Base-by-base conservation (phyloP, 1,284 basidiomycete species). In the Porogramme epimiltina region DNA sequence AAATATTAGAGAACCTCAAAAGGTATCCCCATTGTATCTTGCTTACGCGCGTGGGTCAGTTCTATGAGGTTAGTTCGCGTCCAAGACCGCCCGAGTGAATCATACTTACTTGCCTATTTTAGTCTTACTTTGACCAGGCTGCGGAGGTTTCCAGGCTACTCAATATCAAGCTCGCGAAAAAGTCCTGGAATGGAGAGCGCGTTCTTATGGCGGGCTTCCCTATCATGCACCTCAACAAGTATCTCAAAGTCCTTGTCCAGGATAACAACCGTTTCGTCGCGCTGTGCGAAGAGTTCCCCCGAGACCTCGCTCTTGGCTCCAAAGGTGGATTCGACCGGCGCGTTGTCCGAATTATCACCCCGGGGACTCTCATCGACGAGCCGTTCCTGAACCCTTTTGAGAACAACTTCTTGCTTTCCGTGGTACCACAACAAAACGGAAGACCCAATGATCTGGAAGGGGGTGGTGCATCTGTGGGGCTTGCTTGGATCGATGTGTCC, bases 401-500 rank as follows among this genome's bases (percentile, higher is more conserved):
- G 68, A 94, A 93, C 66, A 94, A 95, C 62, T 97, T 91, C 63
- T 79, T 98, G 31, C 80, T 97, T 22, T 82, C 93, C 8, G 74
- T 95, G n/a, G 33, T 70, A 4, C 52, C 37, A 9, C 20, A 37
- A 16, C 28, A 16, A 3, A 38, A 2, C 41, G 16, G 4, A 18
- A n/a, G n/a, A 1, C 49, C 43, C 6, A 58, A 11, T 6, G 45
- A n/a, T 22, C 49, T 49, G 42, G 11, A 56, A 10, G 10, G 31
- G 10, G 24, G 25, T 16, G 22, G 25, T 23, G 20, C 36, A 11
- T 19, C 39, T 10, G 55, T 49, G 11, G 90, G 89, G 3, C 72
- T 97, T 26, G 93, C 94, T 2, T 97, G 94, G 87, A 93, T 93
- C 24, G 95, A 98, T 66, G 83, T 95, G n/a, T 95, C 94, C 4